These are phyloP conservation scores for Amanita pallidorosea DNA, from an alignment of 768 basidiomycete species.

Conservation along the genomic window DNA sequence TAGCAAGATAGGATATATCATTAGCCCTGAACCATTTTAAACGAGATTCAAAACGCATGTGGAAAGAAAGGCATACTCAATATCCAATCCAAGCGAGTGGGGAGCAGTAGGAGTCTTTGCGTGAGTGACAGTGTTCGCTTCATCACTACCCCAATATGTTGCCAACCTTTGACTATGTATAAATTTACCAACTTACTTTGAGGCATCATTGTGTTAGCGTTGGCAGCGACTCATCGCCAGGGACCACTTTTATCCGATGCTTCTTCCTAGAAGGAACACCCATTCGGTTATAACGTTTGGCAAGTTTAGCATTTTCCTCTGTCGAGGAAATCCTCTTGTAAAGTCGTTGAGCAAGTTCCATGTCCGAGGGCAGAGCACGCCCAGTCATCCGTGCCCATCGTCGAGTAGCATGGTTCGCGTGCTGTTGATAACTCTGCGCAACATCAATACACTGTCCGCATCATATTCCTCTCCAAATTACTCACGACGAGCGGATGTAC, in stretches of 20 bases:
- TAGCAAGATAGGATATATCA: slow-evolving; percentile 44
- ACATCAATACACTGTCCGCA: neutral
- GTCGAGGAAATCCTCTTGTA: slow-evolving; percentile 35
- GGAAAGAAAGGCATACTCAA: slow-evolving; percentile 37
- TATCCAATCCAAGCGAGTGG: slow-evolving; percentile 17
- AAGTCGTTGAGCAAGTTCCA: slow-evolving; percentile 34
- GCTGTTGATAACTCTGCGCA: slow-evolving; percentile 53
- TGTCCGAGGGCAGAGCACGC: slow-evolving; percentile 35
- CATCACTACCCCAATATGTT: neutral
- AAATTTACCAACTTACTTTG: neutral
- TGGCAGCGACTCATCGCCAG: neutral
- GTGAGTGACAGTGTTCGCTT: neutral
- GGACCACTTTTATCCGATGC: neutral
- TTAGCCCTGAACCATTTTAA: slow-evolving; percentile 18
- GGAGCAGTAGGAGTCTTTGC: slow-evolving; percentile 10
- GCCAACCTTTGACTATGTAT: neutral
- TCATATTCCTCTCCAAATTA: neutral
- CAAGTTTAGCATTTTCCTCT: slow-evolving; percentile 21
- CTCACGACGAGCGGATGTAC: slow-evolving; percentile 26
- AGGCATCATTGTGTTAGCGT: neutral
- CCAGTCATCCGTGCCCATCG: slow-evolving; percentile 66
- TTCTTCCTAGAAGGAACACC: slow-evolving; percentile 13
- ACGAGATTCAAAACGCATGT: neutral
- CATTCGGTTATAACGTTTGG: slow-evolving; percentile 25
- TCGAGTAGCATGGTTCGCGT: slow-evolving; percentile 52